Evolutionary conservation across 495 filamentous ascomycete genomes (phyloP).

Genomic region (Evernia prunastri): DNA sequence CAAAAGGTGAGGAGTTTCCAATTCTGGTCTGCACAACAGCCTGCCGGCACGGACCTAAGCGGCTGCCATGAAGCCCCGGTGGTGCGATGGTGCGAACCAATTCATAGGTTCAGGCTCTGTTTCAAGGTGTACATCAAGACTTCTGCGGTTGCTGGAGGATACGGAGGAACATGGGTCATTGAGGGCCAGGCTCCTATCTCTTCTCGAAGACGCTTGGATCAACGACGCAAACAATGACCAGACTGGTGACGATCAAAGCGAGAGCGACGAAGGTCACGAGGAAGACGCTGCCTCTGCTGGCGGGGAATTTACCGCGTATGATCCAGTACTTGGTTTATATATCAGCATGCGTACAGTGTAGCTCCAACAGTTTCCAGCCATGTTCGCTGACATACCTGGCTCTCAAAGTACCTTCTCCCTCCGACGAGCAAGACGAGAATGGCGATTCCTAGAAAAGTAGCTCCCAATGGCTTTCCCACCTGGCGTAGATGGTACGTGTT

Average conservation of each 20-base stretch:
- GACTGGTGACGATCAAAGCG: conserved; percentile 61
- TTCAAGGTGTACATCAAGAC: not conserved
- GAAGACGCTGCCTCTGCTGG: conserved; percentile 79
- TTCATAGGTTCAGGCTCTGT: not conserved
- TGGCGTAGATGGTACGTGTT: conserved; percentile 50
- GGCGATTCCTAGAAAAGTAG: conserved; percentile 82
- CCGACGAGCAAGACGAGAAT: conserved; percentile 82
- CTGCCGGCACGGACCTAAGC: not conserved
- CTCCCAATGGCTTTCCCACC: conserved; percentile 87
- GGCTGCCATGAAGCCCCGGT: not conserved
- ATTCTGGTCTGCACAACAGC: not conserved
- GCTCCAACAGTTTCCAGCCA: not conserved
- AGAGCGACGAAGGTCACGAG: conserved; percentile 64
- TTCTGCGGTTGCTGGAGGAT: not conserved
- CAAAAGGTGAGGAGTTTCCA: not conserved
- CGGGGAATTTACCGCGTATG: conserved; percentile 87
- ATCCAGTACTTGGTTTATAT: conserved; percentile 65
- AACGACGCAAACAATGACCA: conserved; percentile 65
- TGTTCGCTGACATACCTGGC: conserved; percentile 32
- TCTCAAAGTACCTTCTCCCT: conserved; percentile 61
- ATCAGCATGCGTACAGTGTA: conserved; percentile 2
- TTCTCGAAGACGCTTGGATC: conserved; percentile 48
- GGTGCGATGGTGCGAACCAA: not conserved
- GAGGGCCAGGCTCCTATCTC: conserved; percentile 10
- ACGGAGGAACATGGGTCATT: not conserved